A percentile compares a stretch with the other conserved stretches of the same genome.
These are phyloP conservation scores for Xerocomellus amylosporus DNA, from an alignment of 768 basidiomycete genomes.

Conservation along the genomic window DNA sequence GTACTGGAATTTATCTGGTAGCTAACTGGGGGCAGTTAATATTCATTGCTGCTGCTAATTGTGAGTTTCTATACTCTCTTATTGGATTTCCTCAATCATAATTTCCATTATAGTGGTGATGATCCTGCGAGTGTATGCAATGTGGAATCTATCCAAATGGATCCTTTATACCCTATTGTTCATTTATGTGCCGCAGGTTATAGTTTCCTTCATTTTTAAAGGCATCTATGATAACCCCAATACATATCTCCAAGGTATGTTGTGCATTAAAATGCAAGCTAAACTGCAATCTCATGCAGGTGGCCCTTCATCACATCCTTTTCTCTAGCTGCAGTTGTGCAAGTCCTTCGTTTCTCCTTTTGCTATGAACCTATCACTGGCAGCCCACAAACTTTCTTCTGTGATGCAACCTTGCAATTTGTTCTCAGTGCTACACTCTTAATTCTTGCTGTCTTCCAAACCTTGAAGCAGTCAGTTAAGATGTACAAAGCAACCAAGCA, in stretches of 20 bases:
- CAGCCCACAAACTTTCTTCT: background rate
- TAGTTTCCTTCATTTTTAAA: background rate
- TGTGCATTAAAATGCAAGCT: too few relatives aligned
- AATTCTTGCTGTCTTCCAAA: background rate
- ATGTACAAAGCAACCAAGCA: constrained; percentile 7
- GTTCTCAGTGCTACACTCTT: background rate
- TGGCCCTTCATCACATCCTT: too few relatives aligned
- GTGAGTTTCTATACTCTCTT: too few relatives aligned
- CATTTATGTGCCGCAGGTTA: too few relatives aligned
- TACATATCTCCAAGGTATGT: background rate
- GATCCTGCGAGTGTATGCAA: too few relatives aligned
- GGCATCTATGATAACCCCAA: background rate
- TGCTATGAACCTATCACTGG: background rate
- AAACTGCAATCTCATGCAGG: background rate
- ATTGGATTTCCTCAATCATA: too few relatives aligned
- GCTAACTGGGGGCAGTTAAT: too few relatives aligned
- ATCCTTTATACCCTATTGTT: too few relatives aligned
- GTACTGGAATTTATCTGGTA: too few relatives aligned
- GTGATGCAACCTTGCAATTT: background rate
- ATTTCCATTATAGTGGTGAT: too few relatives aligned
- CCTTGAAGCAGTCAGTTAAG: background rate
- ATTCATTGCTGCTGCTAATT: too few relatives aligned
- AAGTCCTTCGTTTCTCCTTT: background rate
- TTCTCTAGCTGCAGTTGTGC: background rate
- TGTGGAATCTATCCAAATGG: too few relatives aligned